Conservation (phyloP, 1,139 yeast genomes). For the Lodderomyces orthopsilosis region DNA sequence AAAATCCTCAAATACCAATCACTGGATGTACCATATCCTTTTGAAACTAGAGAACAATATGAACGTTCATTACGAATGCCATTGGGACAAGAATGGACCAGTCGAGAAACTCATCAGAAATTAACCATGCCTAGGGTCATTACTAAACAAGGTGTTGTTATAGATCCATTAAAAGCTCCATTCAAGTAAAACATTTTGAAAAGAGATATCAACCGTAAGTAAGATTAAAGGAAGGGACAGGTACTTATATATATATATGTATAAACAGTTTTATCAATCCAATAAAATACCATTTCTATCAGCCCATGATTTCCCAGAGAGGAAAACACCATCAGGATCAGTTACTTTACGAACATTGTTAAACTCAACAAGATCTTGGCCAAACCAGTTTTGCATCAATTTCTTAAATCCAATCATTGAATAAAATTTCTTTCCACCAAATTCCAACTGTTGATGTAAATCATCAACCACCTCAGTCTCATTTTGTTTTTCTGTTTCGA, state of each 20-base stretch:
- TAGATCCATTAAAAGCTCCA: conserved; percentile 84
- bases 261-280: conserved; percentile 15
- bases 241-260: neutral
- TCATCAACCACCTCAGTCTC: conserved; percentile 28
- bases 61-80: conserved; percentile 94
- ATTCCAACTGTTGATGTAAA: conserved; percentile 35
- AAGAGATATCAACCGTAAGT: no score
- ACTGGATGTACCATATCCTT: conserved; percentile 88
- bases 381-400: conserved; percentile 76
- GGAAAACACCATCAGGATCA: conserved; percentile 82
- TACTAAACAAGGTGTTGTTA: conserved; percentile 83
- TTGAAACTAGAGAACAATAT: conserved; percentile 88
- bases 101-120: conserved; percentile 82
- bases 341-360: conserved; percentile 59
- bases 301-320: conserved; percentile 78
- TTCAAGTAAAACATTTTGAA: no score
- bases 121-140: conserved; percentile 85
- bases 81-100: conserved; percentile 96
- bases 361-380: conserved; percentile 60
- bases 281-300: conserved; percentile 68
- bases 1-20: conserved; percentile 84
- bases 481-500: conserved; percentile 26
- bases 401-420: conserved; percentile 79
- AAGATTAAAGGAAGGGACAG: neutral
- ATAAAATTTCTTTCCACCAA: conserved; percentile 54